phyloP scores from a whole-genome alignment of 345 rosid genomes.

The Populus pruinosa region DNA sequence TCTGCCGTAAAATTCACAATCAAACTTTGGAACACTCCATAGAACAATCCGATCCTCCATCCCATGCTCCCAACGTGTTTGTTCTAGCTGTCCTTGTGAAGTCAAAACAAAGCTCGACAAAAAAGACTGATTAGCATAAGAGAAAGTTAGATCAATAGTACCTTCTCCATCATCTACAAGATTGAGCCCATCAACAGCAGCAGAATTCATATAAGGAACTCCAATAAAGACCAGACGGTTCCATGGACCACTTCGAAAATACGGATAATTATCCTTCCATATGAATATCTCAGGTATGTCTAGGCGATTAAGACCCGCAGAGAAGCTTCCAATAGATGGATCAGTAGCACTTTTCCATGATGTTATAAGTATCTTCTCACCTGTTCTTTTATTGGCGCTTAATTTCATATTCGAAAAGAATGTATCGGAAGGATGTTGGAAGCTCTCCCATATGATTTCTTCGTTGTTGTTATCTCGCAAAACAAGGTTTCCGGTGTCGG shows the following conservation, averaged over 20 bases:
- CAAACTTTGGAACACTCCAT: neutral
- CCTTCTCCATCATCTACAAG: slow-evolving; percentile 27
- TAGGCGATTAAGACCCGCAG: slow-evolving; percentile 24
- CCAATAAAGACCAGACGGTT: slow-evolving; percentile 41
- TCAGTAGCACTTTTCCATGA: slow-evolving; percentile 52
- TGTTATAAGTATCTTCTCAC: slow-evolving; percentile 20
- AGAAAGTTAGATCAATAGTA: slow-evolving; percentile 9
- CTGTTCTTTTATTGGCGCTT: slow-evolving; percentile 17
- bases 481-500: slow-evolving; percentile 46
- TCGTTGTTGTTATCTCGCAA: slow-evolving; percentile 25
- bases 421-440: slow-evolving; percentile 34
- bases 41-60: slow-evolving; percentile 3
- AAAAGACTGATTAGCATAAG: slow-evolving; percentile 5
- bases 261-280: slow-evolving; percentile 35
- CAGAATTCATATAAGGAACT: slow-evolving; percentile 21
- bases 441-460: slow-evolving; percentile 51
- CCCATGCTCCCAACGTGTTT: slow-evolving; percentile 22
- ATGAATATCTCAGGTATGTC: slow-evolving; percentile 31
- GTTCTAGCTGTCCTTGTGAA: slow-evolving; percentile 29
- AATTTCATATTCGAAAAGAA: slow-evolving; percentile 37
- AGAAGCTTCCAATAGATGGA: slow-evolving; percentile 45
- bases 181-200: slow-evolving; percentile 25
- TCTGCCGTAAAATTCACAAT: slow-evolving; percentile 43
- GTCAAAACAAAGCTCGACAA: slow-evolving; percentile 15
- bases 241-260: slow-evolving; percentile 59